A percentile compares a stretch with the other conserved stretches of the same genome.
phyloP scores from a whole-genome alignment of 2,329 filamentous ascomycete genomes.

The Sordariomycetes sp. region DNA sequence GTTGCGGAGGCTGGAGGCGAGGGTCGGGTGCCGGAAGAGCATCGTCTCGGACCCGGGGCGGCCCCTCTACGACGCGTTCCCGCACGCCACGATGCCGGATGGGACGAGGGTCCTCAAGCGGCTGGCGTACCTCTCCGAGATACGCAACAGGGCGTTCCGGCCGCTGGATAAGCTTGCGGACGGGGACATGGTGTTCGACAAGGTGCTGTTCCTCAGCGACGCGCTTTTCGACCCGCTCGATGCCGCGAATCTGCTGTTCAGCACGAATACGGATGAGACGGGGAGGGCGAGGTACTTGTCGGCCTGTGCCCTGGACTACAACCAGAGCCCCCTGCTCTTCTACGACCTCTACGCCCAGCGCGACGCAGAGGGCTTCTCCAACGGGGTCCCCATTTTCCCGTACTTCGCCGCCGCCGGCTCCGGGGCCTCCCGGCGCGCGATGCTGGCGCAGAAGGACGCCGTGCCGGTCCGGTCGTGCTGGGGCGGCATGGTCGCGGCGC shows the following conservation, averaged over 20 bases:
- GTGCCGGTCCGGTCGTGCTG: conserved; percentile 63
- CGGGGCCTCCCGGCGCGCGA: conserved; percentile 45
- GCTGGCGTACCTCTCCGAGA: conserved; percentile 60
- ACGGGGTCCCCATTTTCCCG: conserved; percentile 54
- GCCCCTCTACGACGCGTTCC: conserved; percentile 40
- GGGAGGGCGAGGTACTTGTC: conserved; percentile 48
- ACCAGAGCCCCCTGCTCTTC: conserved; percentile 41
- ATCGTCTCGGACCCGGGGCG: conserved; percentile 46
- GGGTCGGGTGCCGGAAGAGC: conserved; percentile 26
- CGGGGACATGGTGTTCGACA: conserved; percentile 32
- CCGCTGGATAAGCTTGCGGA: conserved; percentile 39
- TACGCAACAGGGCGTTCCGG: conserved; percentile 55
- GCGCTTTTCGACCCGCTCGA: conserved; percentile 38
- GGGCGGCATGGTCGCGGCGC: conserved; percentile 62
- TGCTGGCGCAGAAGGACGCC: conserved; percentile 45
- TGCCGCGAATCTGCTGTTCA: conserved; percentile 45
- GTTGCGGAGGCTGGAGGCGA: conserved; percentile 36
- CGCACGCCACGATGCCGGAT: conserved; percentile 46
- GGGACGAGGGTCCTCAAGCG: conserved; percentile 53
- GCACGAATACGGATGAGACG: conserved; percentile 36
- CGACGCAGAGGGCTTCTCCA: conserved; percentile 49
- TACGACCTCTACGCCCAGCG: conserved; percentile 66
- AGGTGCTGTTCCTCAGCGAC: conserved; percentile 55
- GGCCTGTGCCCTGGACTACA: conserved; percentile 57
- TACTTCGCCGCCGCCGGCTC: conserved; percentile 44